Conservation (phyloP, 2,329 filamentous ascomycete species). For the Aspergillus phoenicis region DNA sequence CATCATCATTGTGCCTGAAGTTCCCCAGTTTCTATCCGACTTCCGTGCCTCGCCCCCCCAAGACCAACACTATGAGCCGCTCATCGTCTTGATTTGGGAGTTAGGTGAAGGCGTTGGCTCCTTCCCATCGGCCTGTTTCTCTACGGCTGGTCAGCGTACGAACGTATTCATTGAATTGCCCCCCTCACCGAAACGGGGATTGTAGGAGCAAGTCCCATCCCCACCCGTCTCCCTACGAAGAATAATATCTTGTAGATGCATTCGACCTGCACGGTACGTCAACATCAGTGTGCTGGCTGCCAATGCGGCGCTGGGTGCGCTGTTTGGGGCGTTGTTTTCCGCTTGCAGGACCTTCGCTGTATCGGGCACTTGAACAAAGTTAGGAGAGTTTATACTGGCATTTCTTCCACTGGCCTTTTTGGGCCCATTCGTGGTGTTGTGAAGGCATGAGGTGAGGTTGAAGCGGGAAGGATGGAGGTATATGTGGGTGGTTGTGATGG, state of each 20-base stretch:
- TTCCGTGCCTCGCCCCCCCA: neutral
- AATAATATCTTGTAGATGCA: neutral
- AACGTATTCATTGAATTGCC: neutral
- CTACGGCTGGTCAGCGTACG: neutral
- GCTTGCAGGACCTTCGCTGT: neutral
- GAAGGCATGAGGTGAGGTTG: neutral
- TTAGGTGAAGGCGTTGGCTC: neutral
- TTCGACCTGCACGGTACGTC: neutral
- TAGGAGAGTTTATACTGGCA: neutral
- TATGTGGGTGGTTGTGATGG: neutral
- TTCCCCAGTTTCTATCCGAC: neutral
- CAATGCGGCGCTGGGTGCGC: neutral
- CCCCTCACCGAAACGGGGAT: neutral
- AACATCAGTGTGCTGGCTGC: neutral
- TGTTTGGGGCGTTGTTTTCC: neutral
- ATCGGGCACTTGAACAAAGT: neutral
- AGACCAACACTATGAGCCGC: neutral
- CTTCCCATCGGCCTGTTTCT: neutral
- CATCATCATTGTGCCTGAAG: neutral
- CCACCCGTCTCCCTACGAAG: neutral
- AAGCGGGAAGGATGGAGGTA: neutral
- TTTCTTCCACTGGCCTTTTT: neutral
- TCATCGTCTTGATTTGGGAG: neutral
- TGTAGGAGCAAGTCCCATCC: neutral
- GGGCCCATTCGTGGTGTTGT: neutral